phyloP scores from a whole-genome alignment of 441 rosid genomes.

The Pelargonium fulgidum region DNA sequence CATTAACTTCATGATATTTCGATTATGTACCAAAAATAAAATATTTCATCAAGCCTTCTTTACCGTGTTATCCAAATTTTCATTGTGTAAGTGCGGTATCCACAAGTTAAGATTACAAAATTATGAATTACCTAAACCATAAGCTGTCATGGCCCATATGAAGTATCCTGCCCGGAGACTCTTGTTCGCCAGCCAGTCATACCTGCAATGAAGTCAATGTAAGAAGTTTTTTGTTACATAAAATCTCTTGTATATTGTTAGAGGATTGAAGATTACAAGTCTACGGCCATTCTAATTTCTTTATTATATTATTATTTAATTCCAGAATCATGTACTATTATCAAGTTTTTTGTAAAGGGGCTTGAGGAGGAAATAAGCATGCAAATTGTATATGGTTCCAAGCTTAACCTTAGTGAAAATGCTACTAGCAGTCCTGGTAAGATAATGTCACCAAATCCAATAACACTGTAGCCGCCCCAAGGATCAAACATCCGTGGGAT shows the following conservation, averaged over 20 bases:
- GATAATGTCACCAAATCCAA: conserved; percentile 73
- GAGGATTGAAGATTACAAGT: neutral
- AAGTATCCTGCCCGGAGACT: conserved; percentile 41
- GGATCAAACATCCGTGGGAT: conserved; percentile 78
- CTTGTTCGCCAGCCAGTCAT: conserved; percentile 43
- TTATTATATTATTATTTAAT: neutral
- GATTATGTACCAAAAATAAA: no score
- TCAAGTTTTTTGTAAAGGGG: neutral
- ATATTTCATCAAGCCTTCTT: neutral
- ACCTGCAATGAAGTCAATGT: conserved; percentile 25
- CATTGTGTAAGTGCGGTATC: neutral
- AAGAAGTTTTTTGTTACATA: neutral
- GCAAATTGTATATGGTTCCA: conserved; percentile 17
- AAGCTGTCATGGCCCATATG: conserved; percentile 50
- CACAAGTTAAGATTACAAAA: neutral
- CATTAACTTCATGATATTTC: no score
- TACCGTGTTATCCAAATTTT: neutral
- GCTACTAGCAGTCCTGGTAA: conserved; percentile 63
- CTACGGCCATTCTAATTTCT: neutral
- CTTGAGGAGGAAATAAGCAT: neutral
- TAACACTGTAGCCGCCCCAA: conserved; percentile 78
- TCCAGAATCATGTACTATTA: neutral
- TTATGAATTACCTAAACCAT: conserved; percentile 36
- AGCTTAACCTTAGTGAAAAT: conserved; percentile 55
- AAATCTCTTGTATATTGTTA: neutral